Percentiles rank a stretch among this genome's conserved stretches.
phyloP scores from a whole-genome alignment of 257 asterid species.

The Sherardia arvensis region DNA sequence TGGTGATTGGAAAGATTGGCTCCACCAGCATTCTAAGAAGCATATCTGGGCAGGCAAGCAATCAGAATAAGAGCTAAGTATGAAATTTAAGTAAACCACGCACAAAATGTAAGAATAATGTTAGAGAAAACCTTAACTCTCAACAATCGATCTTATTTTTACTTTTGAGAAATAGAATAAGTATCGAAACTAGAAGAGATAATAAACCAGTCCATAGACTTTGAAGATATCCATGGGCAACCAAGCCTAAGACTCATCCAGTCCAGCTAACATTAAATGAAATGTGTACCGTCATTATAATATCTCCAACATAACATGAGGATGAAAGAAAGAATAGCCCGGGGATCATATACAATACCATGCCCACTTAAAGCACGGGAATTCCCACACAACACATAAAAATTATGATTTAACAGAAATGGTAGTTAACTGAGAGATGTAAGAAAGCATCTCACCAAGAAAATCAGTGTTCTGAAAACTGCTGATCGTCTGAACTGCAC shows the following conservation, averaged over 20 bases:
- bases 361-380: background rate
- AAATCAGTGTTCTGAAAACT: constrained; percentile 47
- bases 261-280: background rate
- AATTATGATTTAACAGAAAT: too few relatives aligned
- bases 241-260: background rate
- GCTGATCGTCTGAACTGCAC: constrained; percentile 43
- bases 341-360: background rate
- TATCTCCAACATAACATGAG: background rate
- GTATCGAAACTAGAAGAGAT: background rate
- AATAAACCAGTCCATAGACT: background rate
- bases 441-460: constrained; percentile 34
- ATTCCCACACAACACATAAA: background rate
- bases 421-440: background rate
- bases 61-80: constrained; percentile 15
- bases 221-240: background rate
- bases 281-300: background rate
- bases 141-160: background rate
- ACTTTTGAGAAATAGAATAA: background rate
- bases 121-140: background rate
- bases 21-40: constrained; percentile 60
- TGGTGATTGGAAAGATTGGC: constrained; percentile 43
- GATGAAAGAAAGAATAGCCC: background rate
- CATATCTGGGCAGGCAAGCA: constrained; percentile 49
- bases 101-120: background rate
- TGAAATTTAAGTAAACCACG: background rate